These are phyloP conservation scores for Glaciozyma martinii DNA, from an alignment of 768 basidiomycete species.

Conservation along the genomic window DNA sequence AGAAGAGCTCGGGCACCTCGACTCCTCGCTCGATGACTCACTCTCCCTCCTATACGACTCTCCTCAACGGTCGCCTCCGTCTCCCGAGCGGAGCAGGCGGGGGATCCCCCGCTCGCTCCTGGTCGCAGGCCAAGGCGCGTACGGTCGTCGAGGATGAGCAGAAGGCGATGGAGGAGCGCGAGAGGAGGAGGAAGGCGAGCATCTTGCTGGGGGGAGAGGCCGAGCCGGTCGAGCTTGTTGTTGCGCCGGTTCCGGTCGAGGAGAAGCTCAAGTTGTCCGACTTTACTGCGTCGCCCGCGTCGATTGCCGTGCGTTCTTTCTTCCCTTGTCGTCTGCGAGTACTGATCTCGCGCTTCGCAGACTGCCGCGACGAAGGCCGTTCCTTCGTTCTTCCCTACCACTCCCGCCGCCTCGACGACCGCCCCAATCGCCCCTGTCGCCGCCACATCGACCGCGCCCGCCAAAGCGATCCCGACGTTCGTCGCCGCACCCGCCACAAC, in stretches of 20 bases:
- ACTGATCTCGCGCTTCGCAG: not conserved
- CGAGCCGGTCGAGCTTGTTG: not conserved
- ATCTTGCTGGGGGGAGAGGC: slow-evolving; percentile 9
- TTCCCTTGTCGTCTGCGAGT: not conserved
- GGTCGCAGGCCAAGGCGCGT: slow-evolving; percentile 11
- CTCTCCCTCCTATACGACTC: slow-evolving; percentile 5
- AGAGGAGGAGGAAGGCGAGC: slow-evolving; percentile 9
- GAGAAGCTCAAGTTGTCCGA: slow-evolving; percentile 20
- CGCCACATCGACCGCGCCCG: not conserved
- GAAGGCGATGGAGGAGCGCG: slow-evolving; percentile 9
- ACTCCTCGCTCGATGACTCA: not conserved
- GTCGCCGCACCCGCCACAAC: not conserved
- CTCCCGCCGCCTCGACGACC: too few species aligned
- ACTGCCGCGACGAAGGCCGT: not conserved
- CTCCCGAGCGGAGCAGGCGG: not conserved
- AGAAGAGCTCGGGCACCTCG: not conserved
- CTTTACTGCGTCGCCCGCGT: not conserved
- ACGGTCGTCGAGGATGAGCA: slow-evolving; percentile 9
- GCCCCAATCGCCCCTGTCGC: not conserved
- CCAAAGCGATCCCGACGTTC: not conserved
- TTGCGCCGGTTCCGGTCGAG: not conserved
- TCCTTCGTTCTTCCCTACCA: too few species aligned
- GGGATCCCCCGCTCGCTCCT: not conserved
- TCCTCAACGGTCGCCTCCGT: slow-evolving; percentile 7
- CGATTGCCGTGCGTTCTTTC: not conserved